Base-by-base conservation (phyloP, 305 asterid genomes). In the Solanum hybrid region DNA sequence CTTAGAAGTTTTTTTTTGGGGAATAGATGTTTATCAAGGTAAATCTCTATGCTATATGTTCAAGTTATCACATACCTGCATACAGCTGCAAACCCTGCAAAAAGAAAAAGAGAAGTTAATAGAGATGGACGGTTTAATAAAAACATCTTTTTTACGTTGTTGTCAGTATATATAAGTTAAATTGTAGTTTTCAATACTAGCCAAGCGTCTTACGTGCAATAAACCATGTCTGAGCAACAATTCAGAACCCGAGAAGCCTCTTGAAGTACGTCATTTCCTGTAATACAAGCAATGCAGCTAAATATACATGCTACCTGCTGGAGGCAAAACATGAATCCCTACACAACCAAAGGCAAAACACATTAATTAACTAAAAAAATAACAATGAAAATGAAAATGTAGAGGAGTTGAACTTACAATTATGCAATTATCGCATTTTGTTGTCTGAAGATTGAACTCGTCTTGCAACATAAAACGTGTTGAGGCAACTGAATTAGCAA, bases 51-150 rank as follows among this genome's bases (percentile, higher is more conserved):
- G 82, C 29, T 34, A 78, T 78, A 12, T 37, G 13, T 42, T 42
- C 87, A 81, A 81, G 71, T 42, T 42, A 9, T 27, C 72, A 72
- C 78, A 17, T 89, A 91, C 95, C 95, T 93, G 94, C 94, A 93
- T 92, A 88, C 95, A 93, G 26, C 94, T 90, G 89, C 94, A 93
- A 87, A 93, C 94, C 87, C 95, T 93, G 94, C 80, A 85, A 91
- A 27, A 42, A 31, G 34, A 64, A 87, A 88, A 72, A 37, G 66
- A 64, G 12, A 71, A 85, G 85, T 76, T 15, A 34, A 38, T 34
- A 85, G 86, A 81, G 37, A 81, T 42, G 71, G 10, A 8, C 17
- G 3, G 9, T 81, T 8, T 9, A 27, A 40, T 27, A 2, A 27
- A 29, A 42, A 42, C 19, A 22, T 32, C 4, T 77, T 9, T 4